Percentiles rank a stretch among this genome's conserved stretches.
These are phyloP conservation scores for Phytophthora nicotianae DNA, from an alignment of 352 stramenopile species.

Conservation along the genomic window DNA sequence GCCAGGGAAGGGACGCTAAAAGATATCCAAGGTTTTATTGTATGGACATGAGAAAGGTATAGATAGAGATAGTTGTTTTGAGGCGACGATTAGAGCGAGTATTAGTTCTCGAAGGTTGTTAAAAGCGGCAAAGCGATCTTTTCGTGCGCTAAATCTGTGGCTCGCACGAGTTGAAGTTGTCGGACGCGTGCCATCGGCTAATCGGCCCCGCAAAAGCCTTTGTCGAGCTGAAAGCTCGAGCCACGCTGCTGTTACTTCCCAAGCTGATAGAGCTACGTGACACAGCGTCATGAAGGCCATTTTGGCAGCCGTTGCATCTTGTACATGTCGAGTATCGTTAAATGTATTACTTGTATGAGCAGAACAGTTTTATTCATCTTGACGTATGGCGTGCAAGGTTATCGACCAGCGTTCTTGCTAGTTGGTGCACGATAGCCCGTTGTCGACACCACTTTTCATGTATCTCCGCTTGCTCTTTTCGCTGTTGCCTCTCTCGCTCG, in stretches of 20 bases:
- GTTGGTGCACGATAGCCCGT: slow-evolving; percentile 27
- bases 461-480: slow-evolving; percentile 5
- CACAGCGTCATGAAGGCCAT: no score
- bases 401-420: slow-evolving; percentile 20
- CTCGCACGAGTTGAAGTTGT: slow-evolving; percentile 11
- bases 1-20: slow-evolving; percentile 17
- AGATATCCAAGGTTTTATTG: neutral
- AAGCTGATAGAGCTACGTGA: no score
- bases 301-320: no score
- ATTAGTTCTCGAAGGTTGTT: slow-evolving; percentile 4
- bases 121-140: slow-evolving; percentile 10
- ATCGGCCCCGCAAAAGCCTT: neutral
- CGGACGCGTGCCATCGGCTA: slow-evolving; percentile 1
- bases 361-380: neutral
- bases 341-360: neutral
- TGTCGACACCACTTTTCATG: slow-evolving; percentile 18
- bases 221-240: neutral
- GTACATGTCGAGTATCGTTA: no score
- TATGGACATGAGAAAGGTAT: neutral
- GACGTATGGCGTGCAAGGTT: slow-evolving; percentile 5
- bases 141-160: slow-evolving; percentile 10
- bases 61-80: neutral
- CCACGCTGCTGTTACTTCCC: no score
- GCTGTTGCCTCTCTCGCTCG: slow-evolving; percentile 17
- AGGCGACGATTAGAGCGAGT: neutral